phyloP scores from a whole-genome alignment of 2,329 filamentous ascomycete genomes.

The Penicillium sp. region DNA sequence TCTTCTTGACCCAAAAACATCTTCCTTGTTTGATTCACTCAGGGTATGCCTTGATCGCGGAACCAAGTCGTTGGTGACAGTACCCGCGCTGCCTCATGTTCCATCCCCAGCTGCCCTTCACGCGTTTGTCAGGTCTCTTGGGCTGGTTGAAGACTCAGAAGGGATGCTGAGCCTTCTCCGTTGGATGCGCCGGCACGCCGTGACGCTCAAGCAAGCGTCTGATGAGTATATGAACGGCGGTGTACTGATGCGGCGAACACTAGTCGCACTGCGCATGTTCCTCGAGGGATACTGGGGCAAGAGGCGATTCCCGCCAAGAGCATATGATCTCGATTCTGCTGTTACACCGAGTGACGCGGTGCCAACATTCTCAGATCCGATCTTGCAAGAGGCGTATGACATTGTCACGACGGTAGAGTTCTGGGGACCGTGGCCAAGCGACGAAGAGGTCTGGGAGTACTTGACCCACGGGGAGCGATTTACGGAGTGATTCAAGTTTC shows the following conservation, averaged over 20 bases:
- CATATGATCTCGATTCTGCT: slow-evolving; percentile 2
- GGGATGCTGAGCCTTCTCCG: slow-evolving; percentile 45
- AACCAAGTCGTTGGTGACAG: slow-evolving; percentile 22
- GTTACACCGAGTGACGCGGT: slow-evolving; percentile 7
- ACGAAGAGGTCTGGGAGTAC: slow-evolving; percentile 47
- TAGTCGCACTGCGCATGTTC: slow-evolving; percentile 47
- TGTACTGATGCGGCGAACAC: slow-evolving; percentile 43
- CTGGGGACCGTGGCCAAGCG: slow-evolving; percentile 49
- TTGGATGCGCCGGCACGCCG: slow-evolving; percentile 47
- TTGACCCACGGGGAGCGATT: slow-evolving; percentile 16
- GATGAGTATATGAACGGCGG: slow-evolving; percentile 44
- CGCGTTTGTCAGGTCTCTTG: slow-evolving; percentile 48
- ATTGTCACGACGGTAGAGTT: slow-evolving; percentile 40
- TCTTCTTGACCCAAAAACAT: slow-evolving; percentile 31
- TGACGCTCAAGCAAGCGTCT: slow-evolving; percentile 39
- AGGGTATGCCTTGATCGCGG: slow-evolving; percentile 16
- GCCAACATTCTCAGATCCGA: slow-evolving; percentile 32
- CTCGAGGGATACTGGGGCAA: slow-evolving; percentile 42
- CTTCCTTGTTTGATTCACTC: slow-evolving; percentile 29
- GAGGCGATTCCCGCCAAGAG: neutral
- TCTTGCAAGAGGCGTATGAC: slow-evolving; percentile 41
- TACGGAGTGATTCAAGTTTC: slow-evolving; percentile 4
- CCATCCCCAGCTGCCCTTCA: slow-evolving; percentile 48
- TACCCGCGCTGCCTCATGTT: slow-evolving; percentile 40
- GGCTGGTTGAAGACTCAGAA: slow-evolving; percentile 45